Conservation (phyloP, 805 yeast genomes). For the Candida oleophila region DNA sequence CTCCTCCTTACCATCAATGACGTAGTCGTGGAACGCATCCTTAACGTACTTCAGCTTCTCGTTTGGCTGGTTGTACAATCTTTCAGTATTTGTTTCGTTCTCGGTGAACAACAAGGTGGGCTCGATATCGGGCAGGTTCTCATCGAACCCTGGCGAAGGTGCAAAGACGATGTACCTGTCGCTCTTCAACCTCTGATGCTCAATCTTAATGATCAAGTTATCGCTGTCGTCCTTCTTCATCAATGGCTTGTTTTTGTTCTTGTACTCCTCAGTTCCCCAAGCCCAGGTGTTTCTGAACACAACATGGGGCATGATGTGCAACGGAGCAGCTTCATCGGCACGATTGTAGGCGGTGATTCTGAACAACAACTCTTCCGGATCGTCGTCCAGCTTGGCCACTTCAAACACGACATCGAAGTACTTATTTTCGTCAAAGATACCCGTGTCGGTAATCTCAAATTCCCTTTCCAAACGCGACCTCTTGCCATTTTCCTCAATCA, state of each 20-base stretch:
- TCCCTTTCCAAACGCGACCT: constrained; percentile 70
- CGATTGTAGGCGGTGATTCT: constrained; percentile 87
- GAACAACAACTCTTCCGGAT: constrained; percentile 77
- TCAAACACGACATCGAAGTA: constrained; percentile 89
- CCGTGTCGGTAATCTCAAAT: constrained; percentile 82
- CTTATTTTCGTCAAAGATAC: constrained; percentile 64
- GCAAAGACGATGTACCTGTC: constrained; percentile 65
- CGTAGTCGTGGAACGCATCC: constrained; percentile 87
- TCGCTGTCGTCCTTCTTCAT: constrained; percentile 41
- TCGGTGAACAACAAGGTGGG: constrained; percentile 83
- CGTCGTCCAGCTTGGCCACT: constrained; percentile 81
- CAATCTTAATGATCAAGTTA: constrained; percentile 50
- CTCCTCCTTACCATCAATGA: constrained; percentile 57
- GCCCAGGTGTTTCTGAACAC: constrained; percentile 89
- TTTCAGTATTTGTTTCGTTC: constrained; percentile 76
- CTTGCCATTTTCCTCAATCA: constrained; percentile 64
- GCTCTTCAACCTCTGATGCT: constrained; percentile 78
- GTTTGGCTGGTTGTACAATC: constrained; percentile 64
- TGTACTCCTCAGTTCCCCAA: constrained; percentile 68
- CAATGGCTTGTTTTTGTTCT: constrained; percentile 49
- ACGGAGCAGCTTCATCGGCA: constrained; percentile 79
- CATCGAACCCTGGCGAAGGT: constrained; percentile 77
- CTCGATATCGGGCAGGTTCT: constrained; percentile 61
- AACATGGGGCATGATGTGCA: constrained; percentile 82
- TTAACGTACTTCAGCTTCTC: constrained; percentile 58